Evolutionary conservation across 805 yeast species (phyloP), one percentile per base, ranked within the genome.

Genomic region (Nakazawaea wyomingensis): DNA sequence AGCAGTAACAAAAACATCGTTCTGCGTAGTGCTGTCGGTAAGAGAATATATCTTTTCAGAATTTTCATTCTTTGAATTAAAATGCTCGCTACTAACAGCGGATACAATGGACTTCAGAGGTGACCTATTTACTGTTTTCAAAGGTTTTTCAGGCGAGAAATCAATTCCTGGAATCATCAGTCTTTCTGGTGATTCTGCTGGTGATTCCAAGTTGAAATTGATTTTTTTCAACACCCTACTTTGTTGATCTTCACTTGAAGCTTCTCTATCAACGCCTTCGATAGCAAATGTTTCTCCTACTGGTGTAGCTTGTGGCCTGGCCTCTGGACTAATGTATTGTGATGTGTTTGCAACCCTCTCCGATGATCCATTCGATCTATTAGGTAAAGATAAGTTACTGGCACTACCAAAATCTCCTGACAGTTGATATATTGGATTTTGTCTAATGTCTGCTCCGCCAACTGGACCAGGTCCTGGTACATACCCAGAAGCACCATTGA

Each of bases 1-100:
- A 1, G 72, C 72, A 2, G 72, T 66, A 11, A 62, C 65, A 51
- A 56, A 67, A 3, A 62, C 58, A 27, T 66, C 71, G 18, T 53
- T 57, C 31, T 49, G 47, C 4, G 59, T 48, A 7, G 60, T 54
- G 5, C 56, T 45, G 28, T 54, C 51, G n/a, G 58, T 54, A 6
- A n/a, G 14, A 29, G 14, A 6, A 14, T 29, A 29, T 11, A 29
- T 46, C 7, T 45, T 44, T 36, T 56, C 57, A 4, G 36, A 32
- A 2, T 56, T n/a, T n/a, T n/a, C n/a, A n/a, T n/a, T 10, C 11
- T 43, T 33, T 45, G 29, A 9, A 34, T 49, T 7, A 24, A 28
- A 27, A 22, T 44, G 26, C 17, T 29, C 37, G 19, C 45, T 42
- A 22, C 37, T 32, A 17, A 42, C 34, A 17, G 24, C 24, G 16